phyloP scores from a whole-genome alignment of 73 alveolate genomes.

The Paramecium biaurelia region DNA sequence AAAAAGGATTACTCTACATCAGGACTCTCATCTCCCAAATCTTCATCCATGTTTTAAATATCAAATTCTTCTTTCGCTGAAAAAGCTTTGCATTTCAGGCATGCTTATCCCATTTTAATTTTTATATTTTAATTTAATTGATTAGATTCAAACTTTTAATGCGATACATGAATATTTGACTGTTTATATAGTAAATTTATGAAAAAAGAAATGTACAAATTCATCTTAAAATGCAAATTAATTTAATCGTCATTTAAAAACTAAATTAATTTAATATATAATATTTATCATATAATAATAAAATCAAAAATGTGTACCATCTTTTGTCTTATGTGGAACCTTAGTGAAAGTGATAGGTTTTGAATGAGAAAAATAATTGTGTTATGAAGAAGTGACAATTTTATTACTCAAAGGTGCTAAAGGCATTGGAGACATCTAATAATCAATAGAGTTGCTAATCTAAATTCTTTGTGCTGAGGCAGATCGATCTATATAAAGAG shows the following conservation, averaged over 20 bases:
- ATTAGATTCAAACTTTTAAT: neutral
- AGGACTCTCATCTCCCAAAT: neutral
- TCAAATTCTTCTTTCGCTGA: neutral
- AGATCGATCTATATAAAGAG: neutral
- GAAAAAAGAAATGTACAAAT: neutral
- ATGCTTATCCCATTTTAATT: neutral
- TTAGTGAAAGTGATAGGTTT: neutral
- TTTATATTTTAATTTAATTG: neutral
- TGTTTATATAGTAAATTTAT: neutral
- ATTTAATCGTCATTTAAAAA: neutral
- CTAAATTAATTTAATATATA: neutral
- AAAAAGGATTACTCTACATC: neutral
- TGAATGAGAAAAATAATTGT: neutral
- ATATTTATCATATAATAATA: neutral
- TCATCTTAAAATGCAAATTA: too few relatives aligned
- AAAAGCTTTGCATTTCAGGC: neutral
- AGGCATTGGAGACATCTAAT: neutral
- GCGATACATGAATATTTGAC: neutral
- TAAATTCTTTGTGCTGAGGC: neutral
- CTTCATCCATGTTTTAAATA: neutral
- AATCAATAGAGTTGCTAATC: neutral
- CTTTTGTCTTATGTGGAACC: conserved; percentile 11
- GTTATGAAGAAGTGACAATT: neutral
- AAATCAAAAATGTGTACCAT: neutral
- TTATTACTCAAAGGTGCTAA: neutral